These are phyloP conservation scores for Melampsora larici-populina DNA, from an alignment of 1,284 basidiomycete genomes.

Conservation along the genomic window DNA sequence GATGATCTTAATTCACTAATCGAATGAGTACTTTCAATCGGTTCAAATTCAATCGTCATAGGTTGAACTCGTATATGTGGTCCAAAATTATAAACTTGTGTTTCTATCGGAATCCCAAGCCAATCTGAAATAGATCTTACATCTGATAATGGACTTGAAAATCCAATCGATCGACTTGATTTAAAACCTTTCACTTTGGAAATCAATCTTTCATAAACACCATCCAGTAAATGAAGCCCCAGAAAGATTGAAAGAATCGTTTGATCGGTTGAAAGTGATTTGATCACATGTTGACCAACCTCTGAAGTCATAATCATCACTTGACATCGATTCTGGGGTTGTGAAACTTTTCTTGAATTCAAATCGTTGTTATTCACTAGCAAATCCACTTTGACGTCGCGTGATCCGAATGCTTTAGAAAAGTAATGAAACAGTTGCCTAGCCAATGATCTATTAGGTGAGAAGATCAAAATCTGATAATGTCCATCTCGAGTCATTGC, in stretches of 20 bases:
- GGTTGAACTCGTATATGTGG: slow-evolving; percentile 79
- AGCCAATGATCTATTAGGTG: slow-evolving; percentile 24
- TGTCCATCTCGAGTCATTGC: neutral
- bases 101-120: slow-evolving; percentile 67
- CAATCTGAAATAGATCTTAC: slow-evolving; percentile 75
- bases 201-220: slow-evolving; percentile 72
- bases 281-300: slow-evolving; percentile 48
- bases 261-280: slow-evolving; percentile 54
- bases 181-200: slow-evolving; percentile 60
- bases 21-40: slow-evolving; percentile 84
- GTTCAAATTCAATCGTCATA: slow-evolving; percentile 66
- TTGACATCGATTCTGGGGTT: slow-evolving; percentile 3
- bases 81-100: slow-evolving; percentile 71
- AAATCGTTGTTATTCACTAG: neutral
- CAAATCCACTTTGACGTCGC: slow-evolving; percentile 3
- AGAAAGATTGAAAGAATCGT: slow-evolving; percentile 74
- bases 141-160: slow-evolving; percentile 76
- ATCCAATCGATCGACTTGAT: slow-evolving; percentile 66
- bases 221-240: slow-evolving; percentile 77
- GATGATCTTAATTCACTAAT: slow-evolving; percentile 83
- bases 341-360: slow-evolving; percentile 46
- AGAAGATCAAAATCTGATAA: slow-evolving; percentile 19
- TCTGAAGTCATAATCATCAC: slow-evolving; percentile 53
- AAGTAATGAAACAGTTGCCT: slow-evolving; percentile 18
- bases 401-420: slow-evolving; percentile 5